These are phyloP conservation scores for Russula vinacea DNA, from an alignment of 768 basidiomycete species.

Conservation along the genomic window DNA sequence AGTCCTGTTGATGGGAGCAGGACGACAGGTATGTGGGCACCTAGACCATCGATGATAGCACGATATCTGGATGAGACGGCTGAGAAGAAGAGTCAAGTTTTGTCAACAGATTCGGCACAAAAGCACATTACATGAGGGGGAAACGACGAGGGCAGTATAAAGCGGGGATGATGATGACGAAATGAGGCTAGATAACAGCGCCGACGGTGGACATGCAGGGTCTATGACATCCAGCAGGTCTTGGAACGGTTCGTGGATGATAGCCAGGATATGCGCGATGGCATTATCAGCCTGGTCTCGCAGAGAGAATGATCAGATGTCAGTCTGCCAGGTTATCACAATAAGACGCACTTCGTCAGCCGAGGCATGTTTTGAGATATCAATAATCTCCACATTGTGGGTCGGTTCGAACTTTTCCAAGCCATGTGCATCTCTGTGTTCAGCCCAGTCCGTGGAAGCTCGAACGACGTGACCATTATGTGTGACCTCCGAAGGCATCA, in stretches of 20 bases:
- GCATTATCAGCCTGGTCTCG: constrained; percentile 28
- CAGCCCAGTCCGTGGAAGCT: constrained; percentile 72
- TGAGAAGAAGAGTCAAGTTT: constrained; percentile 7
- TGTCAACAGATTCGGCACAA: background rate
- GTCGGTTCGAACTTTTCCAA: constrained; percentile 63
- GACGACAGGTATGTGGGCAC: constrained; percentile 56
- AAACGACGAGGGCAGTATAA: constrained; percentile 57
- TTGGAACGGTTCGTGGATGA: constrained; percentile 57
- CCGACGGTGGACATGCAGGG: constrained; percentile 50
- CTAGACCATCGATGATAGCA: constrained; percentile 43
- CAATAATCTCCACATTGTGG: constrained; percentile 61
- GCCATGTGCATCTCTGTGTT: constrained; percentile 61
- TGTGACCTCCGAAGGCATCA: constrained; percentile 54
- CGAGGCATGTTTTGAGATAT: constrained; percentile 46
- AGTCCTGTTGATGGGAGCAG: constrained; percentile 41
- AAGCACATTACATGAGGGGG: constrained; percentile 40
- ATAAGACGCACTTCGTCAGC: constrained; percentile 45
- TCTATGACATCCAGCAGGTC: constrained; percentile 52
- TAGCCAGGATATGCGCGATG: constrained; percentile 38
- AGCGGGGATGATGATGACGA: constrained; percentile 57
- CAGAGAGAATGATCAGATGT: constrained; percentile 3
- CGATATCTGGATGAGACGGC: constrained; percentile 32
- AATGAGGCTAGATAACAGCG: constrained; percentile 49
- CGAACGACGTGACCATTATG: constrained; percentile 42
- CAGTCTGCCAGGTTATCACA: background rate